Base-by-base conservation (phyloP, 2,329 filamentous ascomycete genomes). In the Sclerotinia nivalis region DNA sequence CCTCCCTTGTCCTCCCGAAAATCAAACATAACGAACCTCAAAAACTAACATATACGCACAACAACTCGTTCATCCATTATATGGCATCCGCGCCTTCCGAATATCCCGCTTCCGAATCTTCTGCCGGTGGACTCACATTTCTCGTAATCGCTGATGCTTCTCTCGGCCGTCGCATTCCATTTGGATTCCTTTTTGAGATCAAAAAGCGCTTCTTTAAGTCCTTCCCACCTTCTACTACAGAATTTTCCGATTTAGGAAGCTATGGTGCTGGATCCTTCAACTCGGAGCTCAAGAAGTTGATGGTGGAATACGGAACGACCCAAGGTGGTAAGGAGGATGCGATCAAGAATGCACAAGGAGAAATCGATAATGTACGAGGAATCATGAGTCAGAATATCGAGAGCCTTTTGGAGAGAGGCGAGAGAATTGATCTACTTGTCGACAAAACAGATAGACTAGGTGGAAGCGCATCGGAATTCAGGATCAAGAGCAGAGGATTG, bases 351-450 rank as follows among this genome's bases (percentile, higher is more conserved):
- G 95, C 93, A 50, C 91, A 93, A 81, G 86, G 88, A 69, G 96
- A 98, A 82, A 97, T 99, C 76, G 94, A 97, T 74, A 94, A 93
- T 77, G 93, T 97, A 66, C 84, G 91, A 69, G 92, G 93, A 73
- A 96, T 97, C 79, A 97, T 97, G 94, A 96, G 93, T 69, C 89
- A 93, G 83, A 97, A 97, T 79, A 97, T 97, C 74, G 94, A 97
- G 84, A 87, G 91, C 66, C 86, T 97, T 73, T 83, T 97, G 54
- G 93, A 97, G 85, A 85, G 94, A 47, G 94, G 96, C 50, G 96
- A 99, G 86, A 86, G 95, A 73, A 95, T 99, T 78, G 93, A 97
- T 82, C 81, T 97, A 75, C 83, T 99, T 59, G 94, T 99, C 31
- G 94, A 98, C 80, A 97, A 99, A 88, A 99, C 96, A 62, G 95